Base-by-base conservation (phyloP, 129 eudicot genomes). In the Pittosporum tobira region DNA sequence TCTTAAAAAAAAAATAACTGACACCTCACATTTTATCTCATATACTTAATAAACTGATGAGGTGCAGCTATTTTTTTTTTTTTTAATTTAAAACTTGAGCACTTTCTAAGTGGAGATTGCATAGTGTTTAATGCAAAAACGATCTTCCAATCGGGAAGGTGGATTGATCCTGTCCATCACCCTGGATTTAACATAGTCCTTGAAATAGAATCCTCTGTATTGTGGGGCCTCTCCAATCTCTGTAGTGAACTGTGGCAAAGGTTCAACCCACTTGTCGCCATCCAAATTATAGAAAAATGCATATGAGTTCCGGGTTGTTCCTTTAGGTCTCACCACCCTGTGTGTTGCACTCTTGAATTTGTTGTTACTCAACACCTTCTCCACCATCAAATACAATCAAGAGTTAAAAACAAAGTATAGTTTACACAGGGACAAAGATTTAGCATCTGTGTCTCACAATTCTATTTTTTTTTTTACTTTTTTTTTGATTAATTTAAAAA, bases 341-440 rank as follows among this genome's bases (percentile, higher is more conserved):
- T 70, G 75, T 27, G 59, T 61, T 6, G 75, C 65, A 24, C 75
- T 70, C 63, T 70, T 70, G 34, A 21, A 61, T 29, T 52, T 62
- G 21, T 52, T 38, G 56, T 70, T 70, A 29, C 49, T 61, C 40
- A 61, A n/a, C n/a, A 62, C 75, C 74, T 70, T 55, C 43, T 10
- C n/a, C 46, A 40, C 46, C 18, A n/a, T 14, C 15, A 15, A 40
- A 4, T 10, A 12, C 11, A 40, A 3, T 40, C n/a, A 0, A 40
- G 14, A 40, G 2, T 40, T 10, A 40, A 2, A 40, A 13, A 40
- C 16, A 40, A 40, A 40, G 9, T 14, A 40, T 8, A 40, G 3
- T 40, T n/a, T n/a, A n/a, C 46, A 13, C n/a, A 12, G 45, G 9
- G 44, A 2, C 9, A 7, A 38, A 38, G 3, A n/a, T n/a, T n/a